phyloP scores from a whole-genome alignment of 306 rosid species.

The Inga leiocalycina region DNA sequence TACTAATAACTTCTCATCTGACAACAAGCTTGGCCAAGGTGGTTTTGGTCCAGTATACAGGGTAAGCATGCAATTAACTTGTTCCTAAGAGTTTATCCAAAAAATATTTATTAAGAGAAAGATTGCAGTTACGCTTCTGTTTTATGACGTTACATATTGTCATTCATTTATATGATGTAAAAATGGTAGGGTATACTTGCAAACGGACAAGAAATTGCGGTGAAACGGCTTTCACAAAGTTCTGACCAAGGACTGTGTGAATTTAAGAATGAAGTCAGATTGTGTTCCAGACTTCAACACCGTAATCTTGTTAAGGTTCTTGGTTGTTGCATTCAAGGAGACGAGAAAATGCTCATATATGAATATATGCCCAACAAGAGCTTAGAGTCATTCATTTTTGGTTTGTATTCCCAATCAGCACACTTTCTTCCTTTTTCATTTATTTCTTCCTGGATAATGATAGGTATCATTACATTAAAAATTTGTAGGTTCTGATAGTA shows the following conservation, averaged over 20 bases:
- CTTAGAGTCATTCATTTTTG: background rate
- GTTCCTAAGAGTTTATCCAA: background rate
- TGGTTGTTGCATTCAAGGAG: background rate
- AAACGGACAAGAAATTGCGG: background rate
- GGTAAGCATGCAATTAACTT: background rate
- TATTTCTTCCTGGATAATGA: background rate
- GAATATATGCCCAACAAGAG: slow-evolving; percentile 3
- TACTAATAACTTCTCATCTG: background rate
- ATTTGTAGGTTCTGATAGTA: background rate
- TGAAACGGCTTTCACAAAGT: background rate
- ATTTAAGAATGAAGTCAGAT: background rate
- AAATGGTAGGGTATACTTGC: background rate
- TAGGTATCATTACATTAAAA: background rate
- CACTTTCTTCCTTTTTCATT: background rate
- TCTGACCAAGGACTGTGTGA: background rate
- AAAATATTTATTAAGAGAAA: background rate
- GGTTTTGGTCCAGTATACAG: background rate
- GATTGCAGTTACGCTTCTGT: background rate
- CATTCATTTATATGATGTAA: background rate
- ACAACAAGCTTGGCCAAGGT: background rate
- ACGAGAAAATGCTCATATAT: background rate
- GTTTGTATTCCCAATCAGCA: background rate
- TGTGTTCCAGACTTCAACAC: background rate
- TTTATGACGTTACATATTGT: too few relatives aligned
- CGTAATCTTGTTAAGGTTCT: background rate